These are phyloP conservation scores for Geotrichum ghanense DNA, from an alignment of 805 yeast genomes.

Conservation along the genomic window DNA sequence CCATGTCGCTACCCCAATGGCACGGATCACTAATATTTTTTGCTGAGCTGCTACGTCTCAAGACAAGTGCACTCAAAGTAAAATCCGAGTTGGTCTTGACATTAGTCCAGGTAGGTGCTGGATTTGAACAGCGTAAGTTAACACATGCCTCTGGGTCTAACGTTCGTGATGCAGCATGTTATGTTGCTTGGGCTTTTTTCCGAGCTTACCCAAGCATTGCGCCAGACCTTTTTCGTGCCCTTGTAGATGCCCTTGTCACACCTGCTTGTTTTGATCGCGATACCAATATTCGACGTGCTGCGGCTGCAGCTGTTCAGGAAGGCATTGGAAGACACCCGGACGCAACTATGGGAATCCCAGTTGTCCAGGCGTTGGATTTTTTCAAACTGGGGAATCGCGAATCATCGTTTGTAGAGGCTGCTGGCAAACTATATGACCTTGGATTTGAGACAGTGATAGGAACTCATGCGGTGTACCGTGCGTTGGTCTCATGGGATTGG, in stretches of 20 bases:
- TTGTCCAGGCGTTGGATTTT: constrained; percentile 52
- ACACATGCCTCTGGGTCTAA: constrained; percentile 50
- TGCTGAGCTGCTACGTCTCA: constrained; percentile 35
- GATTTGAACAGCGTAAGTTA: constrained; percentile 45
- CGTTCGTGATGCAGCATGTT: constrained; percentile 77
- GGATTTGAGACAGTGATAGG: constrained; percentile 18
- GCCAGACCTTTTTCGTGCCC: constrained; percentile 11
- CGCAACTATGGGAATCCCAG: constrained; percentile 3
- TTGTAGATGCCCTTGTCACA: constrained; percentile 30
- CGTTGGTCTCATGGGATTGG: constrained; percentile 34
- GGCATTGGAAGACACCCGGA: constrained; percentile 56
- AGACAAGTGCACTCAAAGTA: neutral
- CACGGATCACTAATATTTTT: constrained; percentile 50
- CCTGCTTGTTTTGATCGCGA: constrained; percentile 63
- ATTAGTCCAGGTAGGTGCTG: constrained; percentile 37
- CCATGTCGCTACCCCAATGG: constrained; percentile 32
- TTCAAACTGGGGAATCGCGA: constrained; percentile 34
- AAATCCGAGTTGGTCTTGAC: constrained; percentile 11
- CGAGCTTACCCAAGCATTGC: constrained; percentile 27
- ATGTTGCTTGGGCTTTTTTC: constrained; percentile 68
- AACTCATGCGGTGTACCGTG: constrained; percentile 25
- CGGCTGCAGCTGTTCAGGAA: constrained; percentile 82
- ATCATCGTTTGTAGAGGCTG: constrained; percentile 30
- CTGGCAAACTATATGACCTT: constrained; percentile 18
- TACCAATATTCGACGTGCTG: constrained; percentile 63